A percentile compares a stretch with the other conserved stretches of the same genome.
Conservation (phyloP, 176 grass and related monocot genomes). For the Poa pratensis region DNA sequence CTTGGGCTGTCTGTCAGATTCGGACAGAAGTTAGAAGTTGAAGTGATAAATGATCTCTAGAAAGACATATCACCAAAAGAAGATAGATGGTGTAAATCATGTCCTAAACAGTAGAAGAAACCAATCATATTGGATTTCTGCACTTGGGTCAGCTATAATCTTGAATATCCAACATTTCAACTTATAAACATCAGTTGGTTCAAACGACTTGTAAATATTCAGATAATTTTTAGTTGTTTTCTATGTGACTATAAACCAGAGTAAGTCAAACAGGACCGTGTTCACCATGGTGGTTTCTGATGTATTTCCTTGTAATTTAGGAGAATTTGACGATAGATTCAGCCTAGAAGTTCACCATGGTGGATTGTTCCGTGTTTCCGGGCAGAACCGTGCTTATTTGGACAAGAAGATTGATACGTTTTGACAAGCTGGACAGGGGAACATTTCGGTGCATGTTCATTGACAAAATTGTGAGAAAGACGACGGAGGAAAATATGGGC, state of each 20-base stretch:
- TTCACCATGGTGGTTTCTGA: too few species aligned
- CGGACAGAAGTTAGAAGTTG: not conserved
- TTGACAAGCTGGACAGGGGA: too few species aligned
- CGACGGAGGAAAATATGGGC: too few species aligned
- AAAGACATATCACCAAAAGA: not conserved
- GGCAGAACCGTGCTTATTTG: too few species aligned
- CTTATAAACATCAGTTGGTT: not conserved
- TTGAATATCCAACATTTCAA: slow-evolving; percentile 12
- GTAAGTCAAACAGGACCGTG: not conserved
- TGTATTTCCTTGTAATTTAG: too few species aligned
- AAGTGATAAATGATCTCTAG: not conserved
- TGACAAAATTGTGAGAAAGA: too few species aligned
- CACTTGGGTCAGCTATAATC: not conserved
- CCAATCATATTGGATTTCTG: not conserved
- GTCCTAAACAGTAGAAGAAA: not conserved
- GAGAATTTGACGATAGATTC: too few species aligned
- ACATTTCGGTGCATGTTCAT: too few species aligned
- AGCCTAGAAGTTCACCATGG: too few species aligned
- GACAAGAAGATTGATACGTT: too few species aligned
- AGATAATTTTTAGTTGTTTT: slow-evolving; percentile 10
- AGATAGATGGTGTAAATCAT: not conserved
- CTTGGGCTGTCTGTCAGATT: not conserved
- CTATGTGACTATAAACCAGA: slow-evolving; percentile 20
- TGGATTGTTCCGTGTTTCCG: too few species aligned
- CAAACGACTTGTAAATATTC: not conserved